Evolutionary conservation across 352 stramenopile species (phyloP).

Genomic region (Phytopythium sindhum): DNA sequence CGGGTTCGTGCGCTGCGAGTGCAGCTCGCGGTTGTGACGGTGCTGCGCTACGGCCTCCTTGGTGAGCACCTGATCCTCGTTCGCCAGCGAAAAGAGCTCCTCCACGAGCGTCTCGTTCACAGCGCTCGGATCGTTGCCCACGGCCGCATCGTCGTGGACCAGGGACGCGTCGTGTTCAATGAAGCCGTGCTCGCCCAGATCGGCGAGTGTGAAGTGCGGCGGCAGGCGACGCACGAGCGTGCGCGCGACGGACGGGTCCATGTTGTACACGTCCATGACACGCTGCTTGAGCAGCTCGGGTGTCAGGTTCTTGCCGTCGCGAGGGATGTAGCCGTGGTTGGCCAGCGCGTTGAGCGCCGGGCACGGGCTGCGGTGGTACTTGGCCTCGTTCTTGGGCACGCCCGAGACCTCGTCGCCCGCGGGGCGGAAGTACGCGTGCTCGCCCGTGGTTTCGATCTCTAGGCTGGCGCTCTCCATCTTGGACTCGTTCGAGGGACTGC

Average conservation of each 20-base stretch:
- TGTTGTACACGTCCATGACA: conserved; percentile 46
- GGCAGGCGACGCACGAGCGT: conserved; percentile 30
- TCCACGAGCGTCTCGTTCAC: conserved; percentile 49
- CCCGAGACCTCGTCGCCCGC: conserved; percentile 31
- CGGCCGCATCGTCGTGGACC: conserved; percentile 51
- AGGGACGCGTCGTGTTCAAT: conserved; percentile 78
- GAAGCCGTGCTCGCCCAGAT: conserved; percentile 53
- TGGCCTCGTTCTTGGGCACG: conserved; percentile 34
- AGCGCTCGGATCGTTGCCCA: conserved; percentile 31
- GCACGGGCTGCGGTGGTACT: conserved; percentile 56
- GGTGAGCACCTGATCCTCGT: conserved; percentile 25
- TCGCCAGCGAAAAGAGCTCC: conserved; percentile 28
- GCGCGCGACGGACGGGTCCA: conserved; percentile 33
- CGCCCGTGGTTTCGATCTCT: conserved; percentile 1
- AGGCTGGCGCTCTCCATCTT: neutral
- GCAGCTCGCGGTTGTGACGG: conserved; percentile 36
- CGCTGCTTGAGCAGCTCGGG: conserved; percentile 29
- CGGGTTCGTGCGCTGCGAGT: conserved; percentile 35
- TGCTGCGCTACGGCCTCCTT: no score
- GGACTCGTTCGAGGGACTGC: neutral
- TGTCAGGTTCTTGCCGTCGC: conserved; percentile 53
- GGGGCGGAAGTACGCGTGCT: conserved; percentile 48
- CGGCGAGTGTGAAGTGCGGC: conserved; percentile 39
- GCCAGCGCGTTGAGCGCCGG: conserved; percentile 65
- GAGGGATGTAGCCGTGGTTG: conserved; percentile 64